Percentiles rank a stretch among this genome's conserved stretches.
Evolutionary conservation across 768 basidiomycete species (phyloP).

Genomic region (Boletus reticulatus): DNA sequence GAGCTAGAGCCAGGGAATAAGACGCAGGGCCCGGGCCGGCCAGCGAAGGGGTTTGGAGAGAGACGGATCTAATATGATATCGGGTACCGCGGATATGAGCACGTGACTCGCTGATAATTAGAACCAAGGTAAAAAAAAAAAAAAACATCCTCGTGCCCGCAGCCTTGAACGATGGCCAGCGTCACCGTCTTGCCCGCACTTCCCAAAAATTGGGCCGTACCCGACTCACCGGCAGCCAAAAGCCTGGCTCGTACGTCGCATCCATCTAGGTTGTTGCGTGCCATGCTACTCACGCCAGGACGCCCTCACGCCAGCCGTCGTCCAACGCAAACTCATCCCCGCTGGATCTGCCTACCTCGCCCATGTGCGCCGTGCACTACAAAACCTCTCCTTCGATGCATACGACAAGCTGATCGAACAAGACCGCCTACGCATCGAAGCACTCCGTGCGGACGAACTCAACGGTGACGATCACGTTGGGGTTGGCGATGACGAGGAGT

Average conservation of each 20-base stretch:
- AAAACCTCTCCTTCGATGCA: slow-evolving; percentile 79
- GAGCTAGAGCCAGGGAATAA: neutral
- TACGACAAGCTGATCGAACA: slow-evolving; percentile 68
- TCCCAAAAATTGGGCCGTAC: slow-evolving; percentile 19
- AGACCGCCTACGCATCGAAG: slow-evolving; percentile 49
- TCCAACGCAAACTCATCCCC: slow-evolving; percentile 62
- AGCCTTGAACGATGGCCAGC: slow-evolving; percentile 18
- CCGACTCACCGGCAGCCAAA: slow-evolving; percentile 12
- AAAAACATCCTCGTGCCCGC: neutral
- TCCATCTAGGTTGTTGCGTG: neutral
- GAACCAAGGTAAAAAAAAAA: too few relatives aligned
- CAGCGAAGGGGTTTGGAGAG: slow-evolving; percentile 30
- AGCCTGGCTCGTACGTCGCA: slow-evolving; percentile 28
- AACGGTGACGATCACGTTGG: slow-evolving; percentile 81
- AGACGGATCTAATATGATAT: slow-evolving; percentile 1
- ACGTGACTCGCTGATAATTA: slow-evolving; percentile 14
- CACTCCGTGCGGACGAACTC: slow-evolving; percentile 45
- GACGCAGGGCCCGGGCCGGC: neutral
- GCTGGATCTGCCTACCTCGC: slow-evolving; percentile 87
- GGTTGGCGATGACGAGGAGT: slow-evolving; percentile 88
- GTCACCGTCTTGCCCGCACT: slow-evolving; percentile 27
- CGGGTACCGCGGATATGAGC: neutral
- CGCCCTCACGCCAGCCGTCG: slow-evolving; percentile 21
- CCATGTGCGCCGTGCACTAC: slow-evolving; percentile 71
- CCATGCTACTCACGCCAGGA: slow-evolving; percentile 5